Base-by-base conservation (phyloP, 2,329 filamentous ascomycete species). In the Alternaria conjuncta region DNA sequence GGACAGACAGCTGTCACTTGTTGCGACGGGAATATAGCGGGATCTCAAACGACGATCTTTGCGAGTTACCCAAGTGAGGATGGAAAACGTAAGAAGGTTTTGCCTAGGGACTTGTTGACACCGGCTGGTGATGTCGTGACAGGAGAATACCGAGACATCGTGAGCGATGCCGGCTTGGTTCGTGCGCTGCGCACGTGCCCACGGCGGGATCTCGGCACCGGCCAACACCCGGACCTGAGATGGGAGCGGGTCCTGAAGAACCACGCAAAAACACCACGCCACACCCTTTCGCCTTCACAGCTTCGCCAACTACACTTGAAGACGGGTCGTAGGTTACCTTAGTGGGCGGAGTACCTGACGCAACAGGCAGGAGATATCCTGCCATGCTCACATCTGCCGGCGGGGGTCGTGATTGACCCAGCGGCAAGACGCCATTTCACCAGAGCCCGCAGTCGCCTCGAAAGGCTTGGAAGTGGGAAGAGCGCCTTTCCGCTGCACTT, bases 331-430 rank as follows among this genome's bases (percentile, higher is more conserved):
- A 54, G n/a, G 18, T 18, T 36, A 8, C 10, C 15, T 51, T 56
- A 54, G 47, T 61, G 18, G 25, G 15, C 63, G 63, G 67, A 63
- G 65, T 5, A 18, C 23, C 10, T 44, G n/a, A 63, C 63, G 13
- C 57, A 68, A 63, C 15, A 58, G 60, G 65, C 61, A 69, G 65
- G 65, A 64, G 61, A 36, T 18, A 20, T 45, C 8, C 43, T 43
- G 20, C n/a, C 28, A 45, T 26, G 46, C 30, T 44, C 44, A 8
- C 55, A 53, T 26, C 53, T 30, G 32, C 55, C 44, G 32, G 30
- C 43, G n/a, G 49, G 36, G 45, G 44, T 36, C 28, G 21, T 51
- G 62, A 70, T 64, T 60, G 60, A 57, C 66, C 46, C 18, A 36
- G 47, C 51, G 57, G 60, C 58, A 54, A 46, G 55, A 36, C 45